Base-by-base conservation (phyloP, 2,329 filamentous ascomycete species). In the Phaeomoniella chlamydospora region DNA sequence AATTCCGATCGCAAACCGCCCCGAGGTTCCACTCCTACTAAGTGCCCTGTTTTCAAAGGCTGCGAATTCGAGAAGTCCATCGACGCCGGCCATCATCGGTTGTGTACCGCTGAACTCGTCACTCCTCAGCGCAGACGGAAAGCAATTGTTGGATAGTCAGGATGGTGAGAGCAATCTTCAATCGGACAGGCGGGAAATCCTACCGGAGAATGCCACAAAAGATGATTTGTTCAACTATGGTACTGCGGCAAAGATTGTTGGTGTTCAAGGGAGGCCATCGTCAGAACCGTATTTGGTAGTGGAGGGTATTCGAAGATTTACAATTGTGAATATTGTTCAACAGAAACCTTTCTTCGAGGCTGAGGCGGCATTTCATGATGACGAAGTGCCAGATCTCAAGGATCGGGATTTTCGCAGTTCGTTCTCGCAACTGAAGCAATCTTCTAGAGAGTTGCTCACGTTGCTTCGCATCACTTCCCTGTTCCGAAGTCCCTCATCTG, bases 261-360 rank as follows among this genome's bases (percentile, higher is more conserved):
- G 79, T 35, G 77, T 88, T 33, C 81, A 88, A 55, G 81, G 82
- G 17, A 72, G 76, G 38, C 75, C 76, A 33, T 75, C 76, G 9
- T 74, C 77, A 18, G 81, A 94, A 52, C 78, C 94, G 49, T 78
- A 77, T 39, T 59, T 98, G 36, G 69, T 94, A 4, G 85, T 98
- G 2, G 86, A 96, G 55, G 90, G 90, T 12, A 68, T 83, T 13
- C 70, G 78, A 43, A 72, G 90, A 29, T 77, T 94, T 43, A 72
- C 73, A 42, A 61, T 94, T 22, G 79, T 85, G 35, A 77, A 75
- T 49, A 59, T 90, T 33, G 69, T 74, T 26, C 78, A 83, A 52
- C 83, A 93, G 44, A 72, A 77, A 36, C 84, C 86, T 2, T 93
- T 82, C 53, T 86, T 94, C 46, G 86, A 94, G 60, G 87, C 77